Evolutionary conservation across 176 grass and related monocot species (phyloP).

Genomic region (Zoysia pacifica): DNA sequence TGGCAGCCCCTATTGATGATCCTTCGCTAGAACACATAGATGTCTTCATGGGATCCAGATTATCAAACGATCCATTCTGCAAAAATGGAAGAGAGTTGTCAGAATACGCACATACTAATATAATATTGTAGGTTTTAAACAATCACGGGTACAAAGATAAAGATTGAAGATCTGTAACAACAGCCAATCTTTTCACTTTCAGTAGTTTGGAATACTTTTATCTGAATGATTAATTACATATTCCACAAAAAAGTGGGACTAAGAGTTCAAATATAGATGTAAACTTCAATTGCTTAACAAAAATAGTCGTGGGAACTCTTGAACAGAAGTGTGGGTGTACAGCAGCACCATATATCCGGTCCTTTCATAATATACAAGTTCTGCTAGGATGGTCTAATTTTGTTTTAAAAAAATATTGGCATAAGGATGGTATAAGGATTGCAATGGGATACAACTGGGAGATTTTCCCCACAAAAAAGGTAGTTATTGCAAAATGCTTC

Average conservation of each 20-base stretch:
- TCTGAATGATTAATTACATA: constrained; percentile 5
- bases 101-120: constrained; percentile 10
- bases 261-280: constrained; percentile 9
- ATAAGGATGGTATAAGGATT: too few relatives aligned
- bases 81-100: constrained; percentile 30
- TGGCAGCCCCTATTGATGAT: constrained; percentile 87
- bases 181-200: constrained; percentile 11
- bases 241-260: constrained; percentile 13
- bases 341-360: too few relatives aligned
- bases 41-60: constrained; percentile 65
- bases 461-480: neutral
- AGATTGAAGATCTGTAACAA: neutral
- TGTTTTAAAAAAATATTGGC: neutral
- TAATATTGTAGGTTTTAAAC: neutral
- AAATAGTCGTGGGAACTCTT: neutral
- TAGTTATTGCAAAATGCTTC: neutral
- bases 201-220: constrained; percentile 26
- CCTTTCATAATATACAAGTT: neutral
- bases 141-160: neutral
- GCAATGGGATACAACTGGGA: neutral
- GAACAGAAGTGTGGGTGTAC: neutral
- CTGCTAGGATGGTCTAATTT: neutral
- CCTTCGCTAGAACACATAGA: constrained; percentile 55
- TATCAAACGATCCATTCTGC: constrained; percentile 88
- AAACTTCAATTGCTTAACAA: constrained; percentile 3